These are phyloP conservation scores for Kuraishia piskuri DNA, from an alignment of 805 yeast genomes.

Conservation along the genomic window DNA sequence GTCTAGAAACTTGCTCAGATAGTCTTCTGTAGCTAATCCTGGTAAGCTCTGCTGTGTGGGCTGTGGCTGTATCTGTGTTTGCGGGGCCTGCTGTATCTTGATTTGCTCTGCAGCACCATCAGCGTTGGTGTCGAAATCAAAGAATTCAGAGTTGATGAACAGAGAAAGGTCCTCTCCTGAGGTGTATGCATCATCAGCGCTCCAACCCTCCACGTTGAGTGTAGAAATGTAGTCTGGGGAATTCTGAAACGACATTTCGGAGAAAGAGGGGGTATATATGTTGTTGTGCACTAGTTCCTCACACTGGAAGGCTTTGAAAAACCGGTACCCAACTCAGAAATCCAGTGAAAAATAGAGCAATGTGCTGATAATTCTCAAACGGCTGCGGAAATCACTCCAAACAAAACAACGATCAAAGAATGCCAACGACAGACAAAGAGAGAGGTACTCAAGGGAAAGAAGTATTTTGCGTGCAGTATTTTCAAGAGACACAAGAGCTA, in stretches of 20 bases:
- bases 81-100: not conserved
- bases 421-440: not conserved
- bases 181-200: not conserved
- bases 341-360: not conserved
- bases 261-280: not conserved
- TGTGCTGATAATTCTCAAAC: too few relatives aligned
- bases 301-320: not conserved
- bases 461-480: not conserved
- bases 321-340: not conserved
- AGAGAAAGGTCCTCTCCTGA: slow-evolving; percentile 12
- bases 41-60: slow-evolving; percentile 2
- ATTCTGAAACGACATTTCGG: slow-evolving; percentile 1
- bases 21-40: slow-evolving; percentile 1
- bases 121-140: slow-evolving; percentile 13
- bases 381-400: not conserved
- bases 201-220: not conserved
- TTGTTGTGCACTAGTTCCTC: not conserved
- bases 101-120: not conserved
- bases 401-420: not conserved
- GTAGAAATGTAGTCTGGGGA: not conserved
- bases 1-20: not conserved
- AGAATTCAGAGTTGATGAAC: slow-evolving; percentile 16
- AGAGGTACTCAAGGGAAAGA: not conserved
- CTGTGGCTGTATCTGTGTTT: slow-evolving; percentile 1
- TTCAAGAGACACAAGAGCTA: not conserved